These are phyloP conservation scores for Barbatosphaeria neglecta DNA, from an alignment of 495 filamentous ascomycete genomes.

Conservation along the genomic window DNA sequence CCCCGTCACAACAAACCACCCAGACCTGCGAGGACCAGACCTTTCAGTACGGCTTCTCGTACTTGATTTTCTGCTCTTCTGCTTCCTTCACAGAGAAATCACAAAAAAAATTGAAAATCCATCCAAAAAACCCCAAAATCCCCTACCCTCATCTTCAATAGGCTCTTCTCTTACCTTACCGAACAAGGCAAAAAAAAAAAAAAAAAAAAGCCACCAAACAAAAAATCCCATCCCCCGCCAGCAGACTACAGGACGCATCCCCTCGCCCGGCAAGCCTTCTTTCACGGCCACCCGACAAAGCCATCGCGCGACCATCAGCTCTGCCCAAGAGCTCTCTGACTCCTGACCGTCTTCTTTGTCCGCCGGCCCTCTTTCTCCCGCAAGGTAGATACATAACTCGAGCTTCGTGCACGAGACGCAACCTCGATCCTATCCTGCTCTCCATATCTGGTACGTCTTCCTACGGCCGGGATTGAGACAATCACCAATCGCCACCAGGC, in stretches of 20 bases:
- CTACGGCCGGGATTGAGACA: no score
- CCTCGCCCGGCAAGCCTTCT: slow-evolving; percentile 6
- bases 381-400: slow-evolving; percentile 3
- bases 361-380: slow-evolving; percentile 15
- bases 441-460: background rate
- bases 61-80: slow-evolving; percentile 18
- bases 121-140: slow-evolving; percentile 27
- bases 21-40: background rate
- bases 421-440: background rate
- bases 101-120: slow-evolving; percentile 40
- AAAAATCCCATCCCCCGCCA: slow-evolving; percentile 6
- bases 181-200: slow-evolving; percentile 12
- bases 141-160: slow-evolving; percentile 8
- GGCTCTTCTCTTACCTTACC: slow-evolving; percentile 2
- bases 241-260: slow-evolving; percentile 12
- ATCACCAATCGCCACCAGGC: no score
- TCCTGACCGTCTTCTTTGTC: slow-evolving; percentile 12
- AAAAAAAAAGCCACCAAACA: slow-evolving; percentile 9
- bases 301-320: slow-evolving; percentile 8
- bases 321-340: slow-evolving; percentile 5
- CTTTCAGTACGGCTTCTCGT: slow-evolving; percentile 2
- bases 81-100: slow-evolving; percentile 25
- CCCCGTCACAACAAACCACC: background rate
- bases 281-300: slow-evolving; percentile 4
- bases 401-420: slow-evolving; percentile 1